Conservation (phyloP, 352 stramenopile genomes). For the Stramenopiles sp. region DNA sequence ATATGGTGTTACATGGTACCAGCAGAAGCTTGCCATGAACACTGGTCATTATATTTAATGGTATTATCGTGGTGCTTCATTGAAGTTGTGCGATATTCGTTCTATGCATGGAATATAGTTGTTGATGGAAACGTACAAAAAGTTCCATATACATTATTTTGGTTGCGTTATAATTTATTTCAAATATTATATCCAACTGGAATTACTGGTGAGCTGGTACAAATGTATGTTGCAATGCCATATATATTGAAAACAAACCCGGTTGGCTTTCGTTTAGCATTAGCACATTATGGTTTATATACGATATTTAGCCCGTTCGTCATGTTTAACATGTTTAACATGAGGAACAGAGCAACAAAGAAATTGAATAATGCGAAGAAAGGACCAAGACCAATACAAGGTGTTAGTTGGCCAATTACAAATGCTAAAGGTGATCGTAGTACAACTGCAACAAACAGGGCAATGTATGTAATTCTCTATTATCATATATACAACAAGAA, state of each 20-base stretch:
- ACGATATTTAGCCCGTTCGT: too few relatives aligned
- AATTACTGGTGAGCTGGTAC: conserved; percentile 59
- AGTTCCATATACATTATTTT: conserved; percentile 89
- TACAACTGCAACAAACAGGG: too few relatives aligned
- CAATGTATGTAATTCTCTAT: too few relatives aligned
- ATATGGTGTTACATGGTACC: conserved; percentile 78
- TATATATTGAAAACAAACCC: conserved; percentile 9
- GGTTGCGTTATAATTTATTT: conserved; percentile 92
- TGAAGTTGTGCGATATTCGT: conserved; percentile 86
- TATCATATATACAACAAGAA: too few relatives aligned
- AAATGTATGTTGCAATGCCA: conserved; percentile 5
- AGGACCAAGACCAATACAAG: too few relatives aligned
- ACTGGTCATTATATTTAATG: conserved; percentile 62
- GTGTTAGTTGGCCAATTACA: too few relatives aligned
- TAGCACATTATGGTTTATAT: too few relatives aligned
- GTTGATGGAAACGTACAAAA: conserved; percentile 60
- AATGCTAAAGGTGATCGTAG: too few relatives aligned
- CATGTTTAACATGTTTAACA: too few relatives aligned
- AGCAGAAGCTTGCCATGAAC: conserved; percentile 32
- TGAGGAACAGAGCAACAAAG: too few relatives aligned
- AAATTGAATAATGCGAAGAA: too few relatives aligned
- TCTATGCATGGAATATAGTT: conserved; percentile 86
- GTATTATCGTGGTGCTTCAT: conserved; percentile 52
- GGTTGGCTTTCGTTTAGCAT: too few relatives aligned
- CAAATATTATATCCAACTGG: conserved; percentile 90